Conservation (phyloP, 768 basidiomycete genomes). For the Vararia minispora region DNA sequence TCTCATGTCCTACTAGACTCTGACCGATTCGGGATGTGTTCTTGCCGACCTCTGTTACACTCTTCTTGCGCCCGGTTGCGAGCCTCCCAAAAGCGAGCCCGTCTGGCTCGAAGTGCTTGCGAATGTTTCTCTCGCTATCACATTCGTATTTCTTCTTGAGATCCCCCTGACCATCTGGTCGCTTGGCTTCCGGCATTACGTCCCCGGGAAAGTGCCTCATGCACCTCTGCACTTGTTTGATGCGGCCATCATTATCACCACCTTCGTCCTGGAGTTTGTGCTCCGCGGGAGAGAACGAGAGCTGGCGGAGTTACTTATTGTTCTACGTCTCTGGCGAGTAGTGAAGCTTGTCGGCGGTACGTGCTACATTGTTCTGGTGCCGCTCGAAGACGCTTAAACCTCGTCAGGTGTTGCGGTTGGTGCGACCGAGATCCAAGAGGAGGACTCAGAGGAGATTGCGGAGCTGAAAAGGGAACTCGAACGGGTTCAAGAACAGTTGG, state of each 20-base stretch:
- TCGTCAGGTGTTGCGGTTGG: conserved; percentile 60
- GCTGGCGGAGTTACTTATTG: conserved; percentile 56
- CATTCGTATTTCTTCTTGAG: conserved; percentile 65
- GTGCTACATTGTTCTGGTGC: conserved; percentile 1
- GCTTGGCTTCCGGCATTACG: conserved; percentile 48
- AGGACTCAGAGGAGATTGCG: conserved; percentile 34
- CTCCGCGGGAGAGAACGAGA: conserved; percentile 61
- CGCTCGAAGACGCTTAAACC: conserved; percentile 26
- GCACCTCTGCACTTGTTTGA: conserved; percentile 67
- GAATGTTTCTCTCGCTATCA: conserved; percentile 55
- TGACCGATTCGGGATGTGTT: conserved; percentile 60
- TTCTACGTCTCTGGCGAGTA: conserved; percentile 72
- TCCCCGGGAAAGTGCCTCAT: conserved; percentile 46
- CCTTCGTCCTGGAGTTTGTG: conserved; percentile 62
- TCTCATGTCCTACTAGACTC: conserved; percentile 27
- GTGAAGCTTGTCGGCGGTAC: conserved; percentile 61
- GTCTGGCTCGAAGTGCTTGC: conserved; percentile 53
- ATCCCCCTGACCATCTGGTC: conserved; percentile 62
- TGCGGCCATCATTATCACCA: conserved; percentile 55
- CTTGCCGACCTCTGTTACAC: conserved; percentile 60
- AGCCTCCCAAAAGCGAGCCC: conserved; percentile 31
- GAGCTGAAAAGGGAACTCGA: conserved; percentile 39
- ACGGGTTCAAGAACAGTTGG: conserved; percentile 30
- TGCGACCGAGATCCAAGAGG: conserved; percentile 59
- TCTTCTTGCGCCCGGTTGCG: conserved; percentile 47